Base-by-base conservation (phyloP, 805 yeast species). In the Saturnispora halmiae region DNA sequence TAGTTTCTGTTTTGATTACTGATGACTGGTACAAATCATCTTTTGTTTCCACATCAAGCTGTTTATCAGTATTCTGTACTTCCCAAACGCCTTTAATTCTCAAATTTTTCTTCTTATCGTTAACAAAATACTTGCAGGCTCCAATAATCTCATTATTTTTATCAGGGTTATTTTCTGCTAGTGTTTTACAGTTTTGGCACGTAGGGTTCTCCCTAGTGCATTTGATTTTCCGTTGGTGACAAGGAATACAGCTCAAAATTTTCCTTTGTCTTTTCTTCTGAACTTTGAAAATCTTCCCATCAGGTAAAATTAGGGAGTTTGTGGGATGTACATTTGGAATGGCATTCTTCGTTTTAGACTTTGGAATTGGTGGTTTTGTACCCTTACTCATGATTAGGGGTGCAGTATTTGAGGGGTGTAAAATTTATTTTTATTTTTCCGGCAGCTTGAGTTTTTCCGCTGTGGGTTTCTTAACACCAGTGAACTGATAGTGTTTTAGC, bases 141-240 rank as follows among this genome's bases (percentile, higher is more conserved):
- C 31, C 20, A 22, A 51, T 26, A 7, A 49, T 44, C 13, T 48
- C 52, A 6, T 31, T 19, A 3, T 37, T 27, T 25, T 50, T 50
- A 5, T 14, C n/a, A 0, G 45, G 48, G 15, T 51, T 50, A 27
- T 51, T 53, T 9, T 34, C 31, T 4, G 54, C 53, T 6, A 53
- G 18, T 19, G 42, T 71, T 14, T 62, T 59, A 58, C 86, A 79
- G 48, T 72, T 70, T 21, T 64, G 59, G 53, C 86, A 79, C 13
- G 72, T 64, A 1, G 84, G 84, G 26, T 66, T 69, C 33, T 65
- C 69, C 42, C 81, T 69, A 13, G 77, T 75, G 58, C 86, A 79
- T 50, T 76, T 77, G 47, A 79, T 75, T 58, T 79, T 79, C 55
- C 79, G 72, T 44, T 75, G 73, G 53, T 77, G 83, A 46, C 83